Conservation (phyloP, 2,329 filamentous ascomycete genomes). For the Penicillium sp. region DNA sequence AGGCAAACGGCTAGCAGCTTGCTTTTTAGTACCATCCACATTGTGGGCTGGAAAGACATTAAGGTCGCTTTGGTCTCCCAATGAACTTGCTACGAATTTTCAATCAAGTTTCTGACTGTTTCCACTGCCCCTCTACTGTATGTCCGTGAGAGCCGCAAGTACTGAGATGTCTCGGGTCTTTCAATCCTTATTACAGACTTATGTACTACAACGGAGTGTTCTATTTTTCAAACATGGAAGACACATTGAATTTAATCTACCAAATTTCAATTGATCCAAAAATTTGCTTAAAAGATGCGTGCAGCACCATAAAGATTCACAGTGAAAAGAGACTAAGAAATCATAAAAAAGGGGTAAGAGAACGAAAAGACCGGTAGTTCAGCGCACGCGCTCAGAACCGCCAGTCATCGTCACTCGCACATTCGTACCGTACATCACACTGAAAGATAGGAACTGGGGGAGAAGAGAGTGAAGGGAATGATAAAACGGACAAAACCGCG, state of each 20-base stretch:
- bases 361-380: constrained; percentile 21
- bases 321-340: constrained; percentile 21
- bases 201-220: background rate
- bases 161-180: too few species aligned
- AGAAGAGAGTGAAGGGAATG: constrained; percentile 8
- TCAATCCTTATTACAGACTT: too few species aligned
- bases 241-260: constrained; percentile 5
- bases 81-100: background rate
- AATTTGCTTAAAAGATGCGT: constrained; percentile 18
- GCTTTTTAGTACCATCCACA: constrained; percentile 7
- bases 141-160: too few species aligned
- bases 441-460: constrained; percentile 19
- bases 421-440: constrained; percentile 29
- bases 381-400: constrained; percentile 16
- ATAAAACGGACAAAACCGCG: background rate
- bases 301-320: constrained; percentile 24
- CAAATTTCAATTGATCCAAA: constrained; percentile 3
- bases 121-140: background rate
- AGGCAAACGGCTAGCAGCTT: constrained; percentile 7
- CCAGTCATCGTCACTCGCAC: constrained; percentile 18
- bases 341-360: constrained; percentile 18
- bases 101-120: background rate
- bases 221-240: background rate
- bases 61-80: background rate
- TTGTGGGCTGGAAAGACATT: background rate